Conservation (phyloP, 108 stramenopile genomes). For the Nannochloropsis salina region DNA sequence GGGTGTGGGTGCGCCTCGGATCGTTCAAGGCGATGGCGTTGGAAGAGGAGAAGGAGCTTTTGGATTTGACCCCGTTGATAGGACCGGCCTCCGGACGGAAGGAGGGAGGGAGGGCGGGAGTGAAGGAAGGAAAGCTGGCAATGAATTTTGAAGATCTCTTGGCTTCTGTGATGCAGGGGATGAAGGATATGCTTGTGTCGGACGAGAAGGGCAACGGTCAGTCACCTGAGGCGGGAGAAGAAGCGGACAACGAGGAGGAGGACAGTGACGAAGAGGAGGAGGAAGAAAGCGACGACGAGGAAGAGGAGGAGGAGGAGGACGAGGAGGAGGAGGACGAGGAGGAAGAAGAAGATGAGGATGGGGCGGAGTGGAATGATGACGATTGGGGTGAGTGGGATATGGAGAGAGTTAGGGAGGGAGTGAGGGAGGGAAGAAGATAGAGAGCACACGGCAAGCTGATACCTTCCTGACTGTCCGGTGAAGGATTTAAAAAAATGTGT, state of each 20-base stretch:
- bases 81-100: background rate
- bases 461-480: no score
- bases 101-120: background rate
- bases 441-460: no score
- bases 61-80: background rate
- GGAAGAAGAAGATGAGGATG: background rate
- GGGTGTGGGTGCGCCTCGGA: background rate
- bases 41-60: background rate
- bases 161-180: background rate
- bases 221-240: background rate
- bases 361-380: background rate
- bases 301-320: background rate
- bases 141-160: background rate
- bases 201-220: background rate
- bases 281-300: background rate
- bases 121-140: background rate
- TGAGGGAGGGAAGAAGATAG: no score
- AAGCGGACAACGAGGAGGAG: background rate
- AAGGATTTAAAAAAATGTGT: no score
- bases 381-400: background rate
- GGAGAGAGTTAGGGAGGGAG: background rate
- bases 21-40: background rate
- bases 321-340: background rate
- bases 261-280: background rate
- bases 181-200: background rate